Percentiles rank a stretch among this genome's conserved stretches.
Evolutionary conservation across 2,329 filamentous ascomycete species (phyloP).

Genomic region (Ophiocordyceps camponoti-leonardi): DNA sequence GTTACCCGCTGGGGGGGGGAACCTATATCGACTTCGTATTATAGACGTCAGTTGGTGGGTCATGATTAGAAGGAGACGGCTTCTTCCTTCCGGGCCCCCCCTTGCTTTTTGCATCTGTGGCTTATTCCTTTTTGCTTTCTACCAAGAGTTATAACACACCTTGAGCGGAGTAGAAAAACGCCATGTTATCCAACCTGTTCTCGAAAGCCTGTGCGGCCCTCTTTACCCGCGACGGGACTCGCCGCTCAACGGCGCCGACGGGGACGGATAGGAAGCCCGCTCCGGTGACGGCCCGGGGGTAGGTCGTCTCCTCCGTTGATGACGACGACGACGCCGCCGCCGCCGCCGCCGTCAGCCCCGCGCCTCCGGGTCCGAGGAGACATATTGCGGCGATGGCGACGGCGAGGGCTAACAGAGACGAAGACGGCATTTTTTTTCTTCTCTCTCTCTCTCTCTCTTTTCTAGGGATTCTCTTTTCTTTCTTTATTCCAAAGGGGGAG

Average conservation of each 20-base stretch:
- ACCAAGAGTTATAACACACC: conserved; percentile 6
- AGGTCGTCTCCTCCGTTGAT: conserved; percentile 1
- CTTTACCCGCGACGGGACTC: conserved; percentile 4
- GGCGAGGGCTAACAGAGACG: not conserved
- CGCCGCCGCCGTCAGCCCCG: too few relatives aligned
- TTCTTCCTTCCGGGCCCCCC: too few relatives aligned
- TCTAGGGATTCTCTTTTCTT: too few relatives aligned
- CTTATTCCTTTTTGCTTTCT: too few relatives aligned
- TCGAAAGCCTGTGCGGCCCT: conserved; percentile 11
- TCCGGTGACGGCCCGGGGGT: conserved; percentile 13
- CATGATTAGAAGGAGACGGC: not conserved
- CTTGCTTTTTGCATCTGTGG: too few relatives aligned
- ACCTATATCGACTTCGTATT: conserved; percentile 29
- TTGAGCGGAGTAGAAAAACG: conserved; percentile 21
- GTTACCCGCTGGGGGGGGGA: conserved; percentile 23
- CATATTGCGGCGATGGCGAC: conserved; percentile 1
- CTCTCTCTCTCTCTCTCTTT: too few relatives aligned
- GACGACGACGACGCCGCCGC: not conserved
- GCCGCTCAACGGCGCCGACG: conserved; percentile 13
- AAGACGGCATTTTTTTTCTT: too few relatives aligned
- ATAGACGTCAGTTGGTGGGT: too few relatives aligned
- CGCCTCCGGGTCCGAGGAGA: too few relatives aligned
- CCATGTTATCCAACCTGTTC: conserved; percentile 15
- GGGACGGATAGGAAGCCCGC: conserved; percentile 20
- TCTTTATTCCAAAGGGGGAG: too few relatives aligned